phyloP scores from a whole-genome alignment of 139 green algal genomes.

The Pleodorina starrii region DNA sequence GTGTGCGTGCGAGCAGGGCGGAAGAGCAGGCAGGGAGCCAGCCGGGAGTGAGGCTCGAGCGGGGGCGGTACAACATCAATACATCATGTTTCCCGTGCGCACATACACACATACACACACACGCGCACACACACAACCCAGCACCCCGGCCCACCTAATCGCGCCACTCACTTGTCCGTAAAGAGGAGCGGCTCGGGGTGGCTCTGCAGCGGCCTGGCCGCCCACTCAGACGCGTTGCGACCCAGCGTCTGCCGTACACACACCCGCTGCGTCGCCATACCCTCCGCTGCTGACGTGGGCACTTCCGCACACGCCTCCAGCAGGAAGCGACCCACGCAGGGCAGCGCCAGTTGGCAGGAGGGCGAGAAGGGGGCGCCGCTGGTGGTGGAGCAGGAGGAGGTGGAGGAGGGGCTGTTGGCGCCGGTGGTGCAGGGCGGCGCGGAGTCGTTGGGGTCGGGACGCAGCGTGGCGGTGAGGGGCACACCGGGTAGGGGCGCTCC shows the following conservation, averaged over 20 bases:
- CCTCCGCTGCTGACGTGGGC: background rate
- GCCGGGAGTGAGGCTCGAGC: too few species aligned
- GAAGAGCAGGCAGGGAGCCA: too few species aligned
- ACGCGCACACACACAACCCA: background rate
- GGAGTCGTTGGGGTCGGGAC: background rate
- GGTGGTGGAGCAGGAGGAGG: background rate
- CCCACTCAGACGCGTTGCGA: conserved; percentile 53
- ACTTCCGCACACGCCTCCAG: conserved; percentile 45
- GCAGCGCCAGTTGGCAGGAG: conserved; percentile 58
- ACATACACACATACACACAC: background rate
- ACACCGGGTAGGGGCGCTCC: conserved; percentile 21
- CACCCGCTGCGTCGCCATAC: background rate
- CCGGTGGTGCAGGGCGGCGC: background rate
- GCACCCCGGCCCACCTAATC: too few species aligned
- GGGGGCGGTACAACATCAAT: too few species aligned
- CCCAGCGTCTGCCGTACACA: conserved; percentile 8
- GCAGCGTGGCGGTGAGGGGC: conserved; percentile 39
- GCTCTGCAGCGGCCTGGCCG: background rate
- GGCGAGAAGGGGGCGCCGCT: background rate
- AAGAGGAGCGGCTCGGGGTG: background rate
- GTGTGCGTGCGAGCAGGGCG: too few species aligned
- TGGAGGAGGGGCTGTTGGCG: too few species aligned
- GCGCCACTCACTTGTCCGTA: conserved; percentile 37
- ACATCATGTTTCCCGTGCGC: too few species aligned
- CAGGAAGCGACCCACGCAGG: conserved; percentile 58